These are phyloP conservation scores for Cyclotella distinguenda DNA, from an alignment of 108 stramenopile species.

Conservation along the genomic window DNA sequence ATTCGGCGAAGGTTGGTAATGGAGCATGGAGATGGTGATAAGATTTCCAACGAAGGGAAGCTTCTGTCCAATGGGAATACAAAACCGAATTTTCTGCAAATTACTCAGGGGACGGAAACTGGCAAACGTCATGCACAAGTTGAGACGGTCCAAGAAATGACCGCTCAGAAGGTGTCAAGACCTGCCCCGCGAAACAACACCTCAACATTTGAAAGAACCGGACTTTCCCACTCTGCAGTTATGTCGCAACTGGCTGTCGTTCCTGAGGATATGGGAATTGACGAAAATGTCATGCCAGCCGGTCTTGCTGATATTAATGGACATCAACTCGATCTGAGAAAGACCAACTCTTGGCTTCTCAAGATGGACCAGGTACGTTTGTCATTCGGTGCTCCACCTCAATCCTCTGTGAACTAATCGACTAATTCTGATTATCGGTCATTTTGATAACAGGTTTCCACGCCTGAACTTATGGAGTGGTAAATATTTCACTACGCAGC, in stretches of 20 bases:
- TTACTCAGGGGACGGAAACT: too few relatives aligned
- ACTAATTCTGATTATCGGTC: too few relatives aligned
- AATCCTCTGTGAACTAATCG: too few relatives aligned
- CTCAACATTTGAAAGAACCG: slow-evolving; percentile 70
- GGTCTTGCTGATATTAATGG: slow-evolving; percentile 87
- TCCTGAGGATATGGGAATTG: slow-evolving; percentile 85
- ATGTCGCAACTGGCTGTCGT: slow-evolving; percentile 81
- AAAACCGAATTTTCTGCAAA: not conserved
- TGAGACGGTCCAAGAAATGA: not conserved
- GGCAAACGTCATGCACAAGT: too few relatives aligned
- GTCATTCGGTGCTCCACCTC: too few relatives aligned
- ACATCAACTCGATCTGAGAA: slow-evolving; percentile 86
- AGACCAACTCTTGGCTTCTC: slow-evolving; percentile 84
- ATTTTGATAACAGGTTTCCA: too few relatives aligned
- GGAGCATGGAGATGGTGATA: slow-evolving; percentile 32
- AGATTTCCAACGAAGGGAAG: not conserved
- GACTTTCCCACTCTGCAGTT: slow-evolving; percentile 78
- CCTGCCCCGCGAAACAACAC: slow-evolving; percentile 1
- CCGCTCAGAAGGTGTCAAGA: slow-evolving; percentile 1
- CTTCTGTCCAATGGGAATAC: slow-evolving; percentile 17
- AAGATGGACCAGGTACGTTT: slow-evolving; percentile 69
- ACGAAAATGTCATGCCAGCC: slow-evolving; percentile 63
- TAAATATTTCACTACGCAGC: not conserved
- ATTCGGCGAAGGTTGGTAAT: slow-evolving; percentile 54
- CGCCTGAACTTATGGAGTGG: slow-evolving; percentile 89